Evolutionary conservation across 2,329 filamentous ascomycete genomes (phyloP), one percentile per base, ranked within the genome.

Genomic region (Aureobasidium sp.): DNA sequence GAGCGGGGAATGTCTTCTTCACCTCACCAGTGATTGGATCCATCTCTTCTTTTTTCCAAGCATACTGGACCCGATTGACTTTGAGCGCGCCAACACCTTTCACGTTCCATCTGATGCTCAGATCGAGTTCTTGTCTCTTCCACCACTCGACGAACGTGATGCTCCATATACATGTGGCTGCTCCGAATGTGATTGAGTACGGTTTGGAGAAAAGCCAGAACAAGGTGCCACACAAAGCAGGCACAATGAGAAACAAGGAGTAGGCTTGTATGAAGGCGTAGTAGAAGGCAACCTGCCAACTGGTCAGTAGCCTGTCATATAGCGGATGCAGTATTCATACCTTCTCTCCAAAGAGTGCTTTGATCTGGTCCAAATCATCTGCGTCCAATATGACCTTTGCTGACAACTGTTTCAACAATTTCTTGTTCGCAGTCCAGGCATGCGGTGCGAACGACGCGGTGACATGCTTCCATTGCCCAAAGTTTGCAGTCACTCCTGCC

Each of bases 81-180:
- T 57, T 57, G 39, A 57, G 53, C 2, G 53, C 34, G 2, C 41
- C 53, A 9, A 57, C 39, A 17, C 53, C 53, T n/a, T 27, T 57
- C 27, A 57, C 53, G 29, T 57, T 36, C 53, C 53, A 57, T n/a
- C 53, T 17, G 25, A 57, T 57, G 53, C 53, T 57, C 6, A 57
- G 41, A 34, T 57, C 53, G 9, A 25, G 31, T n/a, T 57, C 53
- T 14, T 36, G 53, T 57, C 29, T 57, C 42, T 57, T 57, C 53
- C 53, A 57, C 39, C 53, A 57, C n/a, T 57, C 53, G 39, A 57
- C 53, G 17, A 57, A 57, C 9, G 42, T n/a, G 27, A 57, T 57
- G 41, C 39, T 39, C 53, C 53, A 57, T 4, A 57, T 2, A 41
- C 53, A 57, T 14, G 14, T 45, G 5, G 17, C 6, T 17, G 3